Evolutionary conservation across 2,329 filamentous ascomycete species (phyloP).

Genomic region (Calonectria leucothoes): DNA sequence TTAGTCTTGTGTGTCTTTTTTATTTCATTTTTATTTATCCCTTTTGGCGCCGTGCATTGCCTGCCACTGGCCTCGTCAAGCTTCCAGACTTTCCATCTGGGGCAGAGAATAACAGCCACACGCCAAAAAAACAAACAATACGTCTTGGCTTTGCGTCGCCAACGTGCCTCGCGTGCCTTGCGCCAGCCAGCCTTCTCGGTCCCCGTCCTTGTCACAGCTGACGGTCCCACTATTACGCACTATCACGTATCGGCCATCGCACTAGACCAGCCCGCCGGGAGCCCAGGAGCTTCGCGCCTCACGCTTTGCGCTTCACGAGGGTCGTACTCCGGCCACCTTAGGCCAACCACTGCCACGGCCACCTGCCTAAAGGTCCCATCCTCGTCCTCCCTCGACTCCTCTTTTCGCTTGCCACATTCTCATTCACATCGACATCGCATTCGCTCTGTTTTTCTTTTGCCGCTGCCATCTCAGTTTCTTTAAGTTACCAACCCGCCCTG

Average conservation of each 20-base stretch:
- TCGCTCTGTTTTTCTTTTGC: not conserved
- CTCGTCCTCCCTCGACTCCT: not conserved
- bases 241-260: slow-evolving; percentile 22
- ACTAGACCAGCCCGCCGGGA: slow-evolving; percentile 14
- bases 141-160: not conserved
- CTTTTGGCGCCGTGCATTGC: not conserved
- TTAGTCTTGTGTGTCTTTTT: too few relatives aligned
- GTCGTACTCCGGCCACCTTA: slow-evolving; percentile 10
- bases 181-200: slow-evolving; percentile 5
- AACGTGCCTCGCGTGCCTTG: slow-evolving; percentile 1
- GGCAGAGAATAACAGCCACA: not conserved
- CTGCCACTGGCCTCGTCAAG: not conserved
- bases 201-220: slow-evolving; percentile 10
- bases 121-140: slow-evolving; percentile 1
- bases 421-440: not conserved
- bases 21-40: not conserved
- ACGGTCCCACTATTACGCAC: slow-evolving; percentile 20
- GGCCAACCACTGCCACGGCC: slow-evolving; percentile 7
- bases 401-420: not conserved
- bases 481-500: not conserved
- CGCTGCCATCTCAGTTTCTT: not conserved
- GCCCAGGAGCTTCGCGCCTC: slow-evolving; percentile 9
- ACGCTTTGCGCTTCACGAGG: slow-evolving; percentile 14
- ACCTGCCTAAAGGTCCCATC: slow-evolving; percentile 12
- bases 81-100: not conserved